Evolutionary conservation across 192 early-diverging fungal genomes (phyloP).

Genomic region (Tieghemiomyces parasiticus): DNA sequence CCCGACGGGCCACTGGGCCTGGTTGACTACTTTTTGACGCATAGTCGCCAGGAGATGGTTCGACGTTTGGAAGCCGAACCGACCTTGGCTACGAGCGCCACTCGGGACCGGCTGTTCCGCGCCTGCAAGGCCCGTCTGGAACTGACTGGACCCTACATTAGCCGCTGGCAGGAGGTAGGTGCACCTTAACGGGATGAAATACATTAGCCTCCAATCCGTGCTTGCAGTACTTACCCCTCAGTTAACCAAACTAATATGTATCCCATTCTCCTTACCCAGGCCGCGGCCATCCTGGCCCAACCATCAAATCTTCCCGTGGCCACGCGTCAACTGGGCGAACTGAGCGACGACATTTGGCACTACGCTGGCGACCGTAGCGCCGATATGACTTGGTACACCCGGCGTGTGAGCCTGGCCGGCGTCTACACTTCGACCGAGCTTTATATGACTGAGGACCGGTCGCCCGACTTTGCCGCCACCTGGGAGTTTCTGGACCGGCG

Average conservation of each 20-base stretch:
- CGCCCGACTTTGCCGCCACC: conserved; percentile 54
- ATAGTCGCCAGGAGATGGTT: conserved; percentile 37
- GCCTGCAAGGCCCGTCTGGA: conserved; percentile 47
- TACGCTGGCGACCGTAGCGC: conserved; percentile 70
- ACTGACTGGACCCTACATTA: conserved; percentile 51
- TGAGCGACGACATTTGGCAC: conserved; percentile 80
- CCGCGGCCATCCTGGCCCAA: conserved; percentile 57
- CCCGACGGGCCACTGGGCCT: conserved; percentile 48
- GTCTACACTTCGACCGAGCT: conserved; percentile 81
- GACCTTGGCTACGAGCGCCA: conserved; percentile 22
- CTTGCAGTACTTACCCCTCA: neutral
- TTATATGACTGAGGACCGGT: conserved; percentile 83
- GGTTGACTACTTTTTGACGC: conserved; percentile 59
- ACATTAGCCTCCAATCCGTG: neutral
- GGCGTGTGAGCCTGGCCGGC: conserved; percentile 61
- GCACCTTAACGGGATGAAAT: neutral
- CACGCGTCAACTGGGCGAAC: conserved; percentile 41
- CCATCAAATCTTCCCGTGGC: conserved; percentile 62
- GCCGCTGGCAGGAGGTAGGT: conserved; percentile 62
- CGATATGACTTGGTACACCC: conserved; percentile 81
- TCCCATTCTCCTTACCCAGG: conserved; percentile 17
- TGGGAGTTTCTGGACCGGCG: conserved; percentile 65
- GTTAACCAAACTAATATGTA: neutral
- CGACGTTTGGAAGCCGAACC: conserved; percentile 43
- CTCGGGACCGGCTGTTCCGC: conserved; percentile 38